Evolutionary conservation across 116 monocot species (phyloP), one percentile per base, ranked within the genome.

Genomic region (Dioscorea cayenensis): DNA sequence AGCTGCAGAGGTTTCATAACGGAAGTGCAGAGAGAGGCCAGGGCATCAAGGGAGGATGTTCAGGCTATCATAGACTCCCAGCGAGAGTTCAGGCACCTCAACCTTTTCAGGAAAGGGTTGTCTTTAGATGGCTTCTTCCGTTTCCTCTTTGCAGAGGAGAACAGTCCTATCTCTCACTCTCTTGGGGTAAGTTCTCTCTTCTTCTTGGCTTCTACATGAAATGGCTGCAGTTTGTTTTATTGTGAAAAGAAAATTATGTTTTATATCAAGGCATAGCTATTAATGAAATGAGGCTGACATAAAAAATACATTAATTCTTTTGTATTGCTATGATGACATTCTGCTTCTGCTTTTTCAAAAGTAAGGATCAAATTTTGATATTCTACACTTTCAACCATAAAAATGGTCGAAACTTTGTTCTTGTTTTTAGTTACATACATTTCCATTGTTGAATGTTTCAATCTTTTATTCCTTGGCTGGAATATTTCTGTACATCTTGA

Each of bases 111-210:
- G 50, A 37, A 37, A 17, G 51, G 58, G 48, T 67, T 81, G n/a
- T n/a, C 72, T 14, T 36, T 81, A 3, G 85, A 83, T 6, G 82
- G 60, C 51, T 89, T 89, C 82, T 78, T 77, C 60, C 73, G 69
- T 16, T 89, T 75, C 73, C 77, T 89, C 67, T 89, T 85, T 69
- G 72, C 75, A 19, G 66, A 76, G 18, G 80, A 72, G 68, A 89
- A 89, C 71, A 69, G 80, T 8, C 80, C 85, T 2, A 21, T 80
- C 68, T 19, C 29, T 21, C 63, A 72, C 5, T 52, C 28, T 16
- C 59, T 55, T 11, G 19, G 59, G 22, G 70, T 70, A 18, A 27
- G 3, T 14, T 55, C n/a, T 17, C 17, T 55, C 55, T 55, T 55
- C 55, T 55, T 55, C 14, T 55, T 43, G 12, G 7, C 43, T 43